Percentiles rank a stretch among this genome's conserved stretches.
Conservation (phyloP, 495 filamentous ascomycete genomes). For the Zalerion maritima region DNA sequence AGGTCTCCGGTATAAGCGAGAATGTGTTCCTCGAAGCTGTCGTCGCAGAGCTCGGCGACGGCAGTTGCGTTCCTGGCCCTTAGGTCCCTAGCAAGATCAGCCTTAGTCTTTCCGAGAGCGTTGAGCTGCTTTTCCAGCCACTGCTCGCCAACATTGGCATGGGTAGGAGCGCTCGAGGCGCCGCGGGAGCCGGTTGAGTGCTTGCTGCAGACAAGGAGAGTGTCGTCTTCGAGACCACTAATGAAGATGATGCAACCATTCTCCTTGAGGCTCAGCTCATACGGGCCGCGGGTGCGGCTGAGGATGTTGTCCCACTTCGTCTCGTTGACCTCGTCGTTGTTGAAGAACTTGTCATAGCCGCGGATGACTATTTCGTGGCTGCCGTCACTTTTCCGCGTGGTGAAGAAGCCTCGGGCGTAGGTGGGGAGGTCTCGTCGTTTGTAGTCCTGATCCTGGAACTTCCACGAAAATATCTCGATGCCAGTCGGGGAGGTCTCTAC, state of each 20-base stretch:
- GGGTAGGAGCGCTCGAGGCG: constrained; percentile 57
- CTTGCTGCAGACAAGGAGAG: constrained; percentile 89
- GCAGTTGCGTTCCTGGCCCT: constrained; percentile 75
- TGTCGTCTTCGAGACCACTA: constrained; percentile 73
- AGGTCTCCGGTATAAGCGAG: constrained; percentile 70
- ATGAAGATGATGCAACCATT: constrained; percentile 99
- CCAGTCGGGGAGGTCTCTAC: constrained; percentile 41
- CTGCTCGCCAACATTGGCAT: constrained; percentile 69
- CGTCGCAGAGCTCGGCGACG: constrained; percentile 93
- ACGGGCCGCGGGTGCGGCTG: constrained; percentile 66
- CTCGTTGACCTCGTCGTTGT: constrained; percentile 58
- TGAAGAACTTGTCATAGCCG: constrained; percentile 99
- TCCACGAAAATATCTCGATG: constrained; percentile 75
- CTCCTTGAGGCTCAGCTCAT: constrained; percentile 92
- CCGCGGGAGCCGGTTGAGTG: constrained; percentile 74
- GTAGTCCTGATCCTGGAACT: constrained; percentile 88
- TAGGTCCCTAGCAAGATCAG: constrained; percentile 61
- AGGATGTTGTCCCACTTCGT: constrained; percentile 76
- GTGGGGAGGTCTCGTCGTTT: constrained; percentile 72
- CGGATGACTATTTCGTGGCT: constrained; percentile 64
- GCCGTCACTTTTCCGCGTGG: constrained; percentile 44
- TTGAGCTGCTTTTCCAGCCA: constrained; percentile 74
- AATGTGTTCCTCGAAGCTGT: constrained; percentile 93
- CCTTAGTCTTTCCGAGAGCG: constrained; percentile 55
- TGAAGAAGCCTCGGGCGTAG: constrained; percentile 88